A percentile compares a stretch with the other conserved stretches of the same genome.
These are phyloP conservation scores for Firmiana major DNA, from an alignment of 345 rosid genomes.

Conservation along the genomic window DNA sequence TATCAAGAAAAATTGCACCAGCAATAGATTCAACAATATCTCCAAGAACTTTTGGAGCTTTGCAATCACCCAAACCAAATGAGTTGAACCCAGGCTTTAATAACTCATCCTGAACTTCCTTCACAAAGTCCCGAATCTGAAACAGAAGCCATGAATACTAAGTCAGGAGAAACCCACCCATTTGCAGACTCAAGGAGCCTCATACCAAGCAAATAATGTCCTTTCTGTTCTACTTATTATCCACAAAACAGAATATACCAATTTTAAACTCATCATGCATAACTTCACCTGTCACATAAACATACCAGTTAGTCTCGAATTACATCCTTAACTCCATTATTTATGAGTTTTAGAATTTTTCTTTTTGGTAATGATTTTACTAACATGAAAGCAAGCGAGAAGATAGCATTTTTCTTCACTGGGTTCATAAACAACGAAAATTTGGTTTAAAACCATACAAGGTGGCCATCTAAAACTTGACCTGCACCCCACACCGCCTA, in stretches of 20 bases:
- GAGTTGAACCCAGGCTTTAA: conserved; percentile 90
- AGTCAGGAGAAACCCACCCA: conserved; percentile 13
- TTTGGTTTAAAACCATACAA: neutral
- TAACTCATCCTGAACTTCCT: conserved; percentile 75
- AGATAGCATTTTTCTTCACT: neutral
- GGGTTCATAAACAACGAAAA: neutral
- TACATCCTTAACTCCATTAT: neutral
- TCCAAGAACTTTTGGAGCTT: conserved; percentile 99
- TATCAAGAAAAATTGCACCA: conserved; percentile 95
- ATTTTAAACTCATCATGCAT: neutral
- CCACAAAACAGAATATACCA: neutral
- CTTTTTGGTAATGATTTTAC: neutral
- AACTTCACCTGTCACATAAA: neutral
- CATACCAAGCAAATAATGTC: neutral
- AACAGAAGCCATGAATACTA: conserved; percentile 13
- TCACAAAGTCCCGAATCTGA: conserved; percentile 93
- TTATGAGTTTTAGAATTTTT: neutral
- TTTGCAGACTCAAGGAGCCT: neutral
- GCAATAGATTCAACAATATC: conserved; percentile 96
- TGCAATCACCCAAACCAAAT: conserved; percentile 97
- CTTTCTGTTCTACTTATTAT: neutral
- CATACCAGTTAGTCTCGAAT: neutral
- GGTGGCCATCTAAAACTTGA: neutral
- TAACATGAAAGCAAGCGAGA: neutral
- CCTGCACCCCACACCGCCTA: neutral